Evolutionary conservation across 2,329 filamentous ascomycete genomes (phyloP), one percentile per base, ranked within the genome.

Genomic region (Fusarium sp.): DNA sequence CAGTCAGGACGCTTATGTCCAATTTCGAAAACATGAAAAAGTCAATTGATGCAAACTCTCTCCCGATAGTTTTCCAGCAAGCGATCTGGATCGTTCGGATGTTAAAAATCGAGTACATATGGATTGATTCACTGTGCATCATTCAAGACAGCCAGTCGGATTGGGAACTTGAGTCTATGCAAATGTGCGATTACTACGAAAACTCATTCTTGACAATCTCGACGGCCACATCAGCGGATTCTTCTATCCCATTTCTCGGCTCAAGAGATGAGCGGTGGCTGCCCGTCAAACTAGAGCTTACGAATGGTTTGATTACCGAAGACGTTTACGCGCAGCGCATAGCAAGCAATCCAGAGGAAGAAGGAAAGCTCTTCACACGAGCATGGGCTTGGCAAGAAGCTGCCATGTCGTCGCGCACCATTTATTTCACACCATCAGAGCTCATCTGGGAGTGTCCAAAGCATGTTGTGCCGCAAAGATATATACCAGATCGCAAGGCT

Each of bases 21-120:
- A 50, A 39, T 3, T 3, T 50, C 2, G 34, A 2, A 6, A 7
- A n/a, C 6, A 5, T 50, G 34, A 50, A 11, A 1, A 6, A 14
- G 0, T 9, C 0, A 0, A 28, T 50, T n/a, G 5, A 18, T 5
- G 7, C 18, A 3, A 14, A 31, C 0, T 6, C 7, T 15, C 5
- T 50, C 0, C 34, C 48, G 3, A 10, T 50, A 4, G 48, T 50
- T 3, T 50, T 50, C 1, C 33, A 28, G 11, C 48, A 50, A 14
- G 34, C 22, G 0, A 39, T 50, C 2, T 2, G 2, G 7, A 2
- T 50, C 9, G 34, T 13, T 2, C 20, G 22, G 1, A 11, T 2
- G 2, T 7, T 50, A 2, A n/a, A 10, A 10, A 20, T 50, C 1
- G 22, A 50, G 5, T 50, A 50, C 5, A 5, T 39, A 3, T 24